Percentiles rank a stretch among this genome's conserved stretches.
Conservation (phyloP, 164 flowering plant genomes). For the Vitis cinerea region DNA sequence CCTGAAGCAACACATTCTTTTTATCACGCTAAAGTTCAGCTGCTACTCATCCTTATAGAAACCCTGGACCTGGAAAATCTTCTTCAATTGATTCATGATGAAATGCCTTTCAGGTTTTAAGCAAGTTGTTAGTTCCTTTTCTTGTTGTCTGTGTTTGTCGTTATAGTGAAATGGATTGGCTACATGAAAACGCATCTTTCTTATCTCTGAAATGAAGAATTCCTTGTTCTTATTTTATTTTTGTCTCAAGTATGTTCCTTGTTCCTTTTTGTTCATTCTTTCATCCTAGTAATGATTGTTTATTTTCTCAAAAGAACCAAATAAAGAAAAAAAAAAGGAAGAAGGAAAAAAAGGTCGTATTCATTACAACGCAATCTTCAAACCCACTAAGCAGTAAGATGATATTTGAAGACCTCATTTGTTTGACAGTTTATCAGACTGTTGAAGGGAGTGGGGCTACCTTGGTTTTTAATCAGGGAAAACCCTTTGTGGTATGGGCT, state of each 20-base stretch:
- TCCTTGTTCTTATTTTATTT: too few relatives aligned
- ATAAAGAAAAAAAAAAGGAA: too few relatives aligned
- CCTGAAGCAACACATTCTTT: constrained; percentile 55
- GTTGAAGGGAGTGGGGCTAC: background rate
- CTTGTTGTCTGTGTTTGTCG: background rate
- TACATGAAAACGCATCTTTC: too few relatives aligned
- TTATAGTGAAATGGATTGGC: too few relatives aligned
- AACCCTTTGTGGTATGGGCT: background rate
- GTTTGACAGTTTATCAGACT: background rate
- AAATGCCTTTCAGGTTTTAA: constrained; percentile 69
- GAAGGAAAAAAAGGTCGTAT: too few relatives aligned
- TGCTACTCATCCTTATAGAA: constrained; percentile 81
- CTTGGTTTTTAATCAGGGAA: background rate
- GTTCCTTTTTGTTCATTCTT: too few relatives aligned
- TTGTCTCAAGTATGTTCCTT: too few relatives aligned
- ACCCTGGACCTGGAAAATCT: constrained; percentile 79
- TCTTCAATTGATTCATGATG: constrained; percentile 85
- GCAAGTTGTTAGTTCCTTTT: background rate
- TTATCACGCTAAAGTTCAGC: constrained; percentile 69
- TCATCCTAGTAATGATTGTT: too few relatives aligned
- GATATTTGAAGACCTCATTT: background rate
- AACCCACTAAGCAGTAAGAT: too few relatives aligned
- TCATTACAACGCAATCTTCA: too few relatives aligned
- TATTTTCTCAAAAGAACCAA: too few relatives aligned
- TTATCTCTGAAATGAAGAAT: too few relatives aligned